These are phyloP conservation scores for Citrus cavaleriei DNA, from an alignment of 345 rosid species.

Conservation along the genomic window DNA sequence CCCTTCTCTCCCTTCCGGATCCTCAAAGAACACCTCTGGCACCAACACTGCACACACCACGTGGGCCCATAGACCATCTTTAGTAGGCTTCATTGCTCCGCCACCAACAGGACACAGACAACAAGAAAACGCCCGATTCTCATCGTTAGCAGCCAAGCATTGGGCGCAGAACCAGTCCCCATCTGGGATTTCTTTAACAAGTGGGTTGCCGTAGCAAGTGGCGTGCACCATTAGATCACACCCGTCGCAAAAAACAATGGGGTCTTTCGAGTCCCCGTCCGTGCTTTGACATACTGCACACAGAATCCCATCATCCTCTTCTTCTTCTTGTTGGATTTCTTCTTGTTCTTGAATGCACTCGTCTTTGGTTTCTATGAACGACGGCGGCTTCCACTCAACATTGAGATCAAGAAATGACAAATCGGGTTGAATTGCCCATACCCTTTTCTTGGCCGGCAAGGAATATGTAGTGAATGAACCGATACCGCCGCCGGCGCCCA, in stretches of 20 bases:
- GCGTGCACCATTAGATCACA: constrained; percentile 93
- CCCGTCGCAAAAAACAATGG: constrained; percentile 94
- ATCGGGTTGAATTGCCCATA: constrained; percentile 77
- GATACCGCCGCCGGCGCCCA: not conserved
- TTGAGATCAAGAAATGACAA: constrained; percentile 64
- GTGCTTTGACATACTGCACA: constrained; percentile 89
- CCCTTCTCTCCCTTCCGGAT: constrained; percentile 82
- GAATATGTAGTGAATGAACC: constrained; percentile 14
- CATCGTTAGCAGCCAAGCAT: constrained; percentile 29
- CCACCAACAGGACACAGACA: constrained; percentile 56
- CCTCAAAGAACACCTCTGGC: constrained; percentile 85
- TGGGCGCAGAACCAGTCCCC: constrained; percentile 82
- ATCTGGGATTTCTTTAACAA: constrained; percentile 60
- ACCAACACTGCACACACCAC: constrained; percentile 72
- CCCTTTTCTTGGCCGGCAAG: constrained; percentile 86
- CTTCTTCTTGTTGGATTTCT: constrained; percentile 14
- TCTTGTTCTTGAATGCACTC: not conserved
- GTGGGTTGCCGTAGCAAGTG: constrained; percentile 82
- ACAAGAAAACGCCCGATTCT: constrained; percentile 31
- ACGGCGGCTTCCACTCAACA: constrained; percentile 55
- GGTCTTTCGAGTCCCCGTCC: constrained; percentile 86
- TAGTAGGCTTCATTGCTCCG: constrained; percentile 66
- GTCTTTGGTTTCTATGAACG: constrained; percentile 1
- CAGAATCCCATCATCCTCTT: constrained; percentile 72
- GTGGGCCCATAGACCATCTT: constrained; percentile 72